Evolutionary conservation across 805 yeast genomes (phyloP).

Genomic region (Starmerella davenportii): DNA sequence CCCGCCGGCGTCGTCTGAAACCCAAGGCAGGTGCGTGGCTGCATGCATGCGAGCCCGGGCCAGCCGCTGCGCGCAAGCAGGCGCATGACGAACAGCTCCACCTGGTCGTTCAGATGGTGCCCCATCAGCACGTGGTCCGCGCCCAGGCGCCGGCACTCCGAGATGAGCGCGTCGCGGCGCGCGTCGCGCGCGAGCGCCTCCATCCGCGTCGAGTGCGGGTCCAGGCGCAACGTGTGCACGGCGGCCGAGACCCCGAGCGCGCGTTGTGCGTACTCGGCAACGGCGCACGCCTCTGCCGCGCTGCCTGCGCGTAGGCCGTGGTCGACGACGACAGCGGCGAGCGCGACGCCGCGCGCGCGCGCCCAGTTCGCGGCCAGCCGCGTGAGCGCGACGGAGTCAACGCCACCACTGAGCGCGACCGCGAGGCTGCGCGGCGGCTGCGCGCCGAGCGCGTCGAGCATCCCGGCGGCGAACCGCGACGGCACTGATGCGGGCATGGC

Average conservation of each 20-base stretch:
- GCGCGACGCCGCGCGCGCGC: constrained; percentile 16
- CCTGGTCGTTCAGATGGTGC: constrained; percentile 54
- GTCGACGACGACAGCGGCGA: constrained; percentile 45
- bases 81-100: constrained; percentile 50
- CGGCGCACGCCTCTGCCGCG: constrained; percentile 30
- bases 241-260: constrained; percentile 22
- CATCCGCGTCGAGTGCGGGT: constrained; percentile 22
- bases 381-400: constrained; percentile 57
- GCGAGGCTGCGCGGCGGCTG: constrained; percentile 21
- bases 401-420: constrained; percentile 65
- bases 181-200: constrained; percentile 44
- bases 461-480: constrained; percentile 1
- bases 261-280: constrained; percentile 17
- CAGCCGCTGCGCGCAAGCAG: constrained; percentile 29
- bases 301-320: constrained; percentile 40
- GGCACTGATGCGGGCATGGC: not conserved
- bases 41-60: constrained; percentile 47
- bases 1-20: not conserved
- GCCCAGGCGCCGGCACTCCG: constrained; percentile 25
- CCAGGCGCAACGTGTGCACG: constrained; percentile 19
- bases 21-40: constrained; percentile 12
- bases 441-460: constrained; percentile 8
- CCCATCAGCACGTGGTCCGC: constrained; percentile 36
- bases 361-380: constrained; percentile 30
- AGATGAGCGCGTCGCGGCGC: constrained; percentile 31